These are phyloP conservation scores for Schizothecium vesticola DNA, from an alignment of 495 filamentous ascomycete species.

Conservation along the genomic window DNA sequence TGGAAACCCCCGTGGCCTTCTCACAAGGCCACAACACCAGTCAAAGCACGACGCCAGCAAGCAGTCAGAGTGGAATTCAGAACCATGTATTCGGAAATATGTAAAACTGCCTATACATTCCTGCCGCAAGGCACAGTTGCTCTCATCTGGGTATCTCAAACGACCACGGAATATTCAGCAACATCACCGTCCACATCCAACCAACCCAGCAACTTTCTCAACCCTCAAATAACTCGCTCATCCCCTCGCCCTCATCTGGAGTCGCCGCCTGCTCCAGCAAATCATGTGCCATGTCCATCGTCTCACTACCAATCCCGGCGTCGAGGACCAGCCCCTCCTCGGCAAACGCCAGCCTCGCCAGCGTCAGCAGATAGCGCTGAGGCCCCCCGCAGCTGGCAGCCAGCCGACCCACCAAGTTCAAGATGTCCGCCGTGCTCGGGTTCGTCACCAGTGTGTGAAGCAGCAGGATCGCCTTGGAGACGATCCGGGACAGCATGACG, in stretches of 20 bases:
- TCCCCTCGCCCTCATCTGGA: conserved; percentile 38
- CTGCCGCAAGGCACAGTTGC: background rate
- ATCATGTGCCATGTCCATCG: conserved; percentile 43
- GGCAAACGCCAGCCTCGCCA: conserved; percentile 43
- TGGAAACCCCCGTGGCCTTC: no score
- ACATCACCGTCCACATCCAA: background rate
- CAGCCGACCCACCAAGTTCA: conserved; percentile 37
- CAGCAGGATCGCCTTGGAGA: conserved; percentile 28
- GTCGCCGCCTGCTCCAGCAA: conserved; percentile 43
- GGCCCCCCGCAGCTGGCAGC: conserved; percentile 29
- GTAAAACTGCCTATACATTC: background rate
- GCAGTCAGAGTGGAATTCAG: background rate
- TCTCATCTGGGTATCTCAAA: background rate
- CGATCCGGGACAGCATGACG: conserved; percentile 19
- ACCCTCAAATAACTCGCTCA: conserved; percentile 33
- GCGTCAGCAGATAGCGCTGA: conserved; percentile 39
- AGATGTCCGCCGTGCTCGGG: conserved; percentile 26
- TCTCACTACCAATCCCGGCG: conserved; percentile 31
- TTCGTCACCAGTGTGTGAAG: conserved; percentile 42
- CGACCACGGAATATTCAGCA: background rate
- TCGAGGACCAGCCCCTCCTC: conserved; percentile 43
- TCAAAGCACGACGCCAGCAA: background rate
- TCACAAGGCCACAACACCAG: background rate
- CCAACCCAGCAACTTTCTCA: background rate
- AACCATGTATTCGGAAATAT: background rate